These are phyloP conservation scores for Sphaerostilbella broomeana DNA, from an alignment of 2,329 filamentous ascomycete species.

Conservation along the genomic window DNA sequence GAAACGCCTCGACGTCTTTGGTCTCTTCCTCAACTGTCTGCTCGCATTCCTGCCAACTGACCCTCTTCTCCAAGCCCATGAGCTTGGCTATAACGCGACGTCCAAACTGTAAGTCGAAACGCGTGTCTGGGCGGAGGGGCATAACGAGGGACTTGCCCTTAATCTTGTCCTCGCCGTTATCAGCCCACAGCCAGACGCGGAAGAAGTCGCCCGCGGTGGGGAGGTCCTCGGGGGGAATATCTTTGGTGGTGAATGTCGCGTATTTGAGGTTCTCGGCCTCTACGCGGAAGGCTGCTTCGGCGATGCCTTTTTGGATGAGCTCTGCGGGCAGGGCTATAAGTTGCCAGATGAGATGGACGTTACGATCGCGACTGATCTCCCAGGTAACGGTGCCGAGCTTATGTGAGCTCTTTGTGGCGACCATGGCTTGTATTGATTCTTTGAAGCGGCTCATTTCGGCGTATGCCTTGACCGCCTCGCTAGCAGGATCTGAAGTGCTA, in stretches of 20 bases:
- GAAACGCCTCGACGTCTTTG: slow-evolving; percentile 70
- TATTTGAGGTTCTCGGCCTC: slow-evolving; percentile 69
- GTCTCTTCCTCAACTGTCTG: slow-evolving; percentile 75
- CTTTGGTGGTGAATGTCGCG: slow-evolving; percentile 43
- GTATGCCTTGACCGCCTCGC: slow-evolving; percentile 55
- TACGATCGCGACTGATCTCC: slow-evolving; percentile 77
- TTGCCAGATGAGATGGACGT: slow-evolving; percentile 93
- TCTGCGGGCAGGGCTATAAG: slow-evolving; percentile 69
- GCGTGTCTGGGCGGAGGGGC: slow-evolving; percentile 61
- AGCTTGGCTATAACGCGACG: slow-evolving; percentile 83
- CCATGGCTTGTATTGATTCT: slow-evolving; percentile 70
- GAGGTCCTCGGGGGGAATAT: slow-evolving; percentile 45
- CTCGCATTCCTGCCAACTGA: slow-evolving; percentile 77
- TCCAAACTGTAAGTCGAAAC: slow-evolving; percentile 88
- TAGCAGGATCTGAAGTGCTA: slow-evolving; percentile 42
- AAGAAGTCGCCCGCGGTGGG: slow-evolving; percentile 61
- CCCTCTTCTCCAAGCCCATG: slow-evolving; percentile 68
- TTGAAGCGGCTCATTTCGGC: slow-evolving; percentile 81
- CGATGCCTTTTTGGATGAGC: slow-evolving; percentile 63
- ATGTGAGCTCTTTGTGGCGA: slow-evolving; percentile 47
- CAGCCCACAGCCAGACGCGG: slow-evolving; percentile 72
- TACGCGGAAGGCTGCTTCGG: slow-evolving; percentile 83
- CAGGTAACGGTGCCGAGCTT: slow-evolving; percentile 79
- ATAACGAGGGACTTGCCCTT: slow-evolving; percentile 64
- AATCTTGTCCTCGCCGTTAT: slow-evolving; percentile 46